Base-by-base conservation (phyloP, 2,329 filamentous ascomycete species). In the Byssochlamys sp. region DNA sequence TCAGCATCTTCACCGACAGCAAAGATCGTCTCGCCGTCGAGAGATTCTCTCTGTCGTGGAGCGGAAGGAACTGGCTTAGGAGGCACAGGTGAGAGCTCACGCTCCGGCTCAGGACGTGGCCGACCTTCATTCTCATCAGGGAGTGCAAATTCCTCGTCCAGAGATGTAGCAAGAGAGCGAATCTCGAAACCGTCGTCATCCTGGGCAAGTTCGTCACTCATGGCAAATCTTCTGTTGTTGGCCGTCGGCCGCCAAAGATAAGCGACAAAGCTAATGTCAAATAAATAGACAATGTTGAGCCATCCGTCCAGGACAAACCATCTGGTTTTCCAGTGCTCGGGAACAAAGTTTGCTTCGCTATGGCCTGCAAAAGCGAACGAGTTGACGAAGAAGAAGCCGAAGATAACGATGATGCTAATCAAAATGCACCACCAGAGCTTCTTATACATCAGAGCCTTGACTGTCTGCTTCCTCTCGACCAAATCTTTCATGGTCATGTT, bases 361-460 rank as follows among this genome's bases (percentile, higher is more conserved):
- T 86, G 85, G 11, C 91, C 91, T 53, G 91, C 92, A 71, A 99
- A 96, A 0, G 89, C 90, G 74, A 96, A 91, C 65, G 89, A 95
- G 79, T 96, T 97, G 79, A 97, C 86, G 79, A 99, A 97, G 80
- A 99, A 96, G 78, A 99, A 99, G 58, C 82, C 91, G 66, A 99
- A 99, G 65, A 97, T 96, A 65, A 97, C 90, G 53, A 97, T 77
- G 70, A 99, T 95, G 71, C 89, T 95, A 62, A 84, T 80, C 52
- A 99, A 80, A 59, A 99, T 96, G 72, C 90, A 92, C 91, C 91
- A 99, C 91, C 95, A 99, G 12, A 99, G 84, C 73, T 95, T 95
- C 77, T 89, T 91, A 77, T 97, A 99, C 95, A 99, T 99, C 74
- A 84, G 75, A 53, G 91, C 90, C 72, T 99, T 99, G 66, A 88